These are phyloP conservation scores for Gracilaria domingensis DNA, from an alignment of 23 red algal genomes.

Conservation along the genomic window DNA sequence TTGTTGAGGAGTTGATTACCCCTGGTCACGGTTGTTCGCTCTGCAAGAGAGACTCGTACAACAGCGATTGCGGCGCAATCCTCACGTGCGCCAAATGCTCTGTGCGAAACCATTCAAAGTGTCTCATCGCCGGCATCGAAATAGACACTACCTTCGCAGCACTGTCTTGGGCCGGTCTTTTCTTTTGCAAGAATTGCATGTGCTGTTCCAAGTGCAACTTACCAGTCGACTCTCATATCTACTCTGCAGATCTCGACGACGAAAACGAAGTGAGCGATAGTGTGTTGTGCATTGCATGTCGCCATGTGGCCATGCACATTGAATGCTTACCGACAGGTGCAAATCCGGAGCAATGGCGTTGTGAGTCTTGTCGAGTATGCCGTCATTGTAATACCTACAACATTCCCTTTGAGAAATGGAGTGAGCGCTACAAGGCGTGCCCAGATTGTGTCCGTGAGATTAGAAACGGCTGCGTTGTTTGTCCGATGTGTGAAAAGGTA, in stretches of 20 bases:
- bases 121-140: conserved; percentile 12
- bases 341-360: conserved; percentile 34
- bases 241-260: conserved; percentile 17
- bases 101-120: conserved; percentile 44
- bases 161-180: conserved; percentile 15
- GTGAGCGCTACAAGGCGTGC: conserved; percentile 51
- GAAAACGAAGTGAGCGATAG: conserved; percentile 28
- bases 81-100: conserved; percentile 46
- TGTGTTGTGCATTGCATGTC: conserved; percentile 42
- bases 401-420: conserved; percentile 39
- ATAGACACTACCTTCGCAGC: conserved; percentile 29
- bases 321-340: conserved; percentile 10
- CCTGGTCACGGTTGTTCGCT: conserved; percentile 2
- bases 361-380: conserved; percentile 60
- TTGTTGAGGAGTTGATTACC: conserved; percentile 14
- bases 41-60: conserved; percentile 39
- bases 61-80: conserved; percentile 29
- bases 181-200: conserved; percentile 65
- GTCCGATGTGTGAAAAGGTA: conserved; percentile 53
- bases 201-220: conserved; percentile 16
- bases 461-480: conserved; percentile 46
- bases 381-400: conserved; percentile 49
- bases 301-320: conserved; percentile 54
- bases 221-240: conserved; percentile 22
- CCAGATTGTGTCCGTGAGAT: conserved; percentile 33